Evolutionary conservation across 2,329 filamentous ascomycete species (phyloP).

Genomic region (Exserohilum rostratum): DNA sequence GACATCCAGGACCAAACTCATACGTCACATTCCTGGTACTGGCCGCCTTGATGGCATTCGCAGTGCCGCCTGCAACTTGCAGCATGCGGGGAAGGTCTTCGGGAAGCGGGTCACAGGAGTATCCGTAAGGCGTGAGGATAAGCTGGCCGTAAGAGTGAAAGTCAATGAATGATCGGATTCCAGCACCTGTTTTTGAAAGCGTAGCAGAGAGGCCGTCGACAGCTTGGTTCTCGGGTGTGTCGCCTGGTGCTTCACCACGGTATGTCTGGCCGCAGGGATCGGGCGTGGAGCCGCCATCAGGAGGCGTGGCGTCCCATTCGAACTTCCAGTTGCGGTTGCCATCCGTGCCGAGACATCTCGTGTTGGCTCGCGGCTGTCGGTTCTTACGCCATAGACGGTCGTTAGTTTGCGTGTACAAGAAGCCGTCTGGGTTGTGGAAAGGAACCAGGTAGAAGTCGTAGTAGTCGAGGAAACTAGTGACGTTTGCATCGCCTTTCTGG

Average conservation of each 20-base stretch:
- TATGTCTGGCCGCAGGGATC: slow-evolving; percentile 44
- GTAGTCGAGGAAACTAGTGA: slow-evolving; percentile 38
- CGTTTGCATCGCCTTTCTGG: slow-evolving; percentile 27
- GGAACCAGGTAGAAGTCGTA: slow-evolving; percentile 45
- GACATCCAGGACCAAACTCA: slow-evolving; percentile 58
- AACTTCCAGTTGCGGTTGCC: slow-evolving; percentile 47
- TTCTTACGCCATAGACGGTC: slow-evolving; percentile 48
- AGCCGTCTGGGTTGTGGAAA: slow-evolving; percentile 43
- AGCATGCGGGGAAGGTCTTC: slow-evolving; percentile 58
- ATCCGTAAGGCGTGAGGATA: slow-evolving; percentile 64
- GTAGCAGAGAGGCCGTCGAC: slow-evolving; percentile 54
- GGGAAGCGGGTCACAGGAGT: slow-evolving; percentile 42
- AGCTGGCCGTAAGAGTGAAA: slow-evolving; percentile 68
- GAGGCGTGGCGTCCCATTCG: slow-evolving; percentile 39
- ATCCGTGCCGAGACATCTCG: slow-evolving; percentile 40
- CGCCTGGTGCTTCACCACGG: slow-evolving; percentile 38
- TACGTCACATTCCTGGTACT: slow-evolving; percentile 38
- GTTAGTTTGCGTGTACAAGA: slow-evolving; percentile 43
- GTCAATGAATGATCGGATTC: slow-evolving; percentile 67
- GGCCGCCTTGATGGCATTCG: slow-evolving; percentile 57
- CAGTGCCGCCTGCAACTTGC: slow-evolving; percentile 34
- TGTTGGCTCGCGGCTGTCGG: slow-evolving; percentile 38
- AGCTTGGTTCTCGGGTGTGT: slow-evolving; percentile 40
- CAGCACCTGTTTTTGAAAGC: slow-evolving; percentile 48
- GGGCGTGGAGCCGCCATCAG: slow-evolving; percentile 29